These are phyloP conservation scores for Jasminum sambac DNA, from an alignment of 257 asterid genomes.

Conservation along the genomic window DNA sequence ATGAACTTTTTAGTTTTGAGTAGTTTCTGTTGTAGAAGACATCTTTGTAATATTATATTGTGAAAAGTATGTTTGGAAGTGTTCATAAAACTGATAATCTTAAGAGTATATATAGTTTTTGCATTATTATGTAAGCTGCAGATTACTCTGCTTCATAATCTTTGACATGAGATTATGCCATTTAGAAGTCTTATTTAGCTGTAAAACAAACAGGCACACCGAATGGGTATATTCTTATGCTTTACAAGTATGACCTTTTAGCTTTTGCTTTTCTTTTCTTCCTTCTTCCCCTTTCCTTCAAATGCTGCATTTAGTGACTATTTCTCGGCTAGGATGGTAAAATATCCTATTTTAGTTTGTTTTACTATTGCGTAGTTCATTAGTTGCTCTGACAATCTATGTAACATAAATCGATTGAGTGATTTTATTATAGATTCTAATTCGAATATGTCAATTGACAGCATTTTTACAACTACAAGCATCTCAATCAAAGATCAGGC, in stretches of 20 bases:
- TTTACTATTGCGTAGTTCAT: neutral
- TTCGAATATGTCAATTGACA: neutral
- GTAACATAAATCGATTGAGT: neutral
- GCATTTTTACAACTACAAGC: neutral
- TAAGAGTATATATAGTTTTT: too few relatives aligned
- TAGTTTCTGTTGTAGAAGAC: neutral
- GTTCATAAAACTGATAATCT: too few relatives aligned
- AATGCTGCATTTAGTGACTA: neutral
- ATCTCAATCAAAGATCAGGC: neutral
- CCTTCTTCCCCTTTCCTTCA: neutral
- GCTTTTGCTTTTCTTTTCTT: neutral
- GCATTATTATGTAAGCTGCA: neutral
- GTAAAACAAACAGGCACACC: neutral
- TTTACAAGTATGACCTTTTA: neutral
- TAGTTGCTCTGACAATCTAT: neutral
- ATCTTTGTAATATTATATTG: neutral
- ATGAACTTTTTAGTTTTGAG: neutral
- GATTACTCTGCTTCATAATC: neutral
- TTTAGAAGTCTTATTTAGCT: neutral
- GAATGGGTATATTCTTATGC: neutral
- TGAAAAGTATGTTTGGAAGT: neutral
- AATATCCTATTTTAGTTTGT: too few relatives aligned
- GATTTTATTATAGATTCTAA: constrained; percentile 1
- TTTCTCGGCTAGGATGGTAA: neutral
- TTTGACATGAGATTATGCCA: neutral